A percentile compares a stretch with the other conserved stretches of the same genome.
Conservation (phyloP, 176 grass and related monocot genomes). For the Leersia perrieri region DNA sequence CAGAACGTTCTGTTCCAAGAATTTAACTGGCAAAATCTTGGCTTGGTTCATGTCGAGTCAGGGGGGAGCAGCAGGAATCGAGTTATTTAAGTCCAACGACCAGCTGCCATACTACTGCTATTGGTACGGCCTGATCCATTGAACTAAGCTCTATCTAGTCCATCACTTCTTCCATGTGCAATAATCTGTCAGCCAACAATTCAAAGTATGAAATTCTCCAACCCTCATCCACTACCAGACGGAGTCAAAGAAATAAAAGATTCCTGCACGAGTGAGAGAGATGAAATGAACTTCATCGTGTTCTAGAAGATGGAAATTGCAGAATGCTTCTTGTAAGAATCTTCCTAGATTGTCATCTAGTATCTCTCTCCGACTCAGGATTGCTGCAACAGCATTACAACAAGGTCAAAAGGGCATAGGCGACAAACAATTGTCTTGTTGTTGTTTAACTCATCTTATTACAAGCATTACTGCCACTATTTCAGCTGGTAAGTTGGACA, state of each 20-base stretch:
- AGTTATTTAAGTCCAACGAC: slow-evolving; percentile 2
- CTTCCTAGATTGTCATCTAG: not conserved
- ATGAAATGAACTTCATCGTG: not conserved
- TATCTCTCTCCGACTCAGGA: not conserved
- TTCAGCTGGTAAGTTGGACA: not conserved
- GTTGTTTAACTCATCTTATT: not conserved
- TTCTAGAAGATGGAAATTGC: not conserved
- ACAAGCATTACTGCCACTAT: not conserved
- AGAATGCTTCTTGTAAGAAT: not conserved
- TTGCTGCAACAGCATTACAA: not conserved
- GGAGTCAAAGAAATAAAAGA: slow-evolving; percentile 1
- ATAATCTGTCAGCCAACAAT: not conserved
- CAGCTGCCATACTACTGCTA: not conserved
- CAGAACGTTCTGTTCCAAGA: too few species aligned
- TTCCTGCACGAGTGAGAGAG: not conserved
- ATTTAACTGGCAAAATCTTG: not conserved
- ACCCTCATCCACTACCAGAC: not conserved
- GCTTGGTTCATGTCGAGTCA: not conserved
- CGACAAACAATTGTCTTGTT: not conserved
- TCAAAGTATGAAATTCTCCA: not conserved
- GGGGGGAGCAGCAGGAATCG: slow-evolving; percentile 1
- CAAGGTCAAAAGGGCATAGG: too few species aligned
- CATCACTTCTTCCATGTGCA: not conserved
- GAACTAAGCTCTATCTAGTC: not conserved
- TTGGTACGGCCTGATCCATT: not conserved